Evolutionary conservation across 75 land plant species (phyloP), one percentile per base, ranked within the genome.

Genomic region (Ceratopteris richardii): DNA sequence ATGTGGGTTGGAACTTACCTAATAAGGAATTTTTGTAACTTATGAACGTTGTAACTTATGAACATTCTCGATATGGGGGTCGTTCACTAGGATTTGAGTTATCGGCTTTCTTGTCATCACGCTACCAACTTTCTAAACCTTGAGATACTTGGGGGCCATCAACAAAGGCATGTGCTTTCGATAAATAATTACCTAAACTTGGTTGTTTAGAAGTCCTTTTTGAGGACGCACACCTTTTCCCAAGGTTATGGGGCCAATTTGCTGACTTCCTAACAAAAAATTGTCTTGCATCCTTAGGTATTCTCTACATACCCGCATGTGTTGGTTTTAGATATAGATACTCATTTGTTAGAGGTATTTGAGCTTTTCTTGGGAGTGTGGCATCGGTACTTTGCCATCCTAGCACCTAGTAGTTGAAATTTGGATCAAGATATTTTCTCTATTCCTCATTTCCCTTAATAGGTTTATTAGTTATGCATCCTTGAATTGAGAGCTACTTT

Each of bases 221-320:
- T 54, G 57, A 53, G 30, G 44, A 42, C 18, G 24, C 29, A 57
- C 33, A 44, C 40, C 62, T 66, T 66, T 22, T 56, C 44, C 62
- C 61, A 44, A 56, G 41, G 67, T 66, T 66, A 57, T 27, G 44
- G 53, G 61, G 61, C 44, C 31, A 56, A 56, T 66, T 66, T 55
- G 44, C 28, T 43, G 33, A 11, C 50, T 65, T 56, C 50, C 44
- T 56, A 42, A 39, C 16, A 37, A 46, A 55, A 26, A 55, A 29
- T 65, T 65, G 20, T 66, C 42, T 56, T 14, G 22, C 44, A 25
- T 60, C 67, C 36, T 46, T 66, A 56, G 33, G 61, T 66, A 56
- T 66, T 66, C 46, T 66, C 62, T 66, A 37, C 67, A 46, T 62
- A 26, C 55, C 47, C 52, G 41, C 67, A 29, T 66, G 22, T 66